Evolutionary conservation across 1,139 yeast genomes (phyloP).

Genomic region (Wickerhamomyces sp.): DNA sequence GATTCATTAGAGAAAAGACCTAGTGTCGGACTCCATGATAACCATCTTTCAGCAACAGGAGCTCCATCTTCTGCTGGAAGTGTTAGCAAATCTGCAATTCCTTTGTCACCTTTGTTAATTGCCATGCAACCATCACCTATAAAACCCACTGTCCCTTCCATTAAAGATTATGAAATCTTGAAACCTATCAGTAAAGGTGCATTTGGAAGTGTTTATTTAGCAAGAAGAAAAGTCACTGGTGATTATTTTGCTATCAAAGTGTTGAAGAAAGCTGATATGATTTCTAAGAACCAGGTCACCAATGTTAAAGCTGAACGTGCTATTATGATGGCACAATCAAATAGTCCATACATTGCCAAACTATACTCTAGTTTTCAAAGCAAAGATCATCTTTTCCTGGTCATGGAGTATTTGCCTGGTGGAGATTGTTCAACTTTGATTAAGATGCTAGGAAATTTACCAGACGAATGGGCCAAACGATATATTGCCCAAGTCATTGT

Average conservation of each 20-base stretch:
- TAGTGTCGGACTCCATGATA: constrained; percentile 9
- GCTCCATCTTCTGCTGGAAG: constrained; percentile 6
- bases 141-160: constrained; percentile 60
- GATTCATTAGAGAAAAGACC: constrained; percentile 23
- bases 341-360: constrained; percentile 91
- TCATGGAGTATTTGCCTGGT: constrained; percentile 95
- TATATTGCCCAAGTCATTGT: constrained; percentile 88
- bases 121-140: constrained; percentile 37
- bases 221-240: constrained; percentile 80
- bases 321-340: constrained; percentile 95
- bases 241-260: constrained; percentile 96
- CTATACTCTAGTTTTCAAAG: constrained; percentile 87
- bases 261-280: constrained; percentile 92
- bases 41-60: constrained; percentile 15
- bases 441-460: constrained; percentile 73
- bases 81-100: constrained; percentile 41
- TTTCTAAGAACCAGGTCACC: constrained; percentile 92
- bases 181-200: constrained; percentile 98
- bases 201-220: constrained; percentile 90
- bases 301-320: constrained; percentile 95
- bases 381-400: constrained; percentile 79
- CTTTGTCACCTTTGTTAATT: constrained; percentile 76
- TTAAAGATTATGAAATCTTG: constrained; percentile 82
- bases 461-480: constrained; percentile 83
- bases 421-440: constrained; percentile 92